These are phyloP conservation scores for Lanmaoa pseudosensibilis DNA, from an alignment of 768 basidiomycete species.

Conservation along the genomic window DNA sequence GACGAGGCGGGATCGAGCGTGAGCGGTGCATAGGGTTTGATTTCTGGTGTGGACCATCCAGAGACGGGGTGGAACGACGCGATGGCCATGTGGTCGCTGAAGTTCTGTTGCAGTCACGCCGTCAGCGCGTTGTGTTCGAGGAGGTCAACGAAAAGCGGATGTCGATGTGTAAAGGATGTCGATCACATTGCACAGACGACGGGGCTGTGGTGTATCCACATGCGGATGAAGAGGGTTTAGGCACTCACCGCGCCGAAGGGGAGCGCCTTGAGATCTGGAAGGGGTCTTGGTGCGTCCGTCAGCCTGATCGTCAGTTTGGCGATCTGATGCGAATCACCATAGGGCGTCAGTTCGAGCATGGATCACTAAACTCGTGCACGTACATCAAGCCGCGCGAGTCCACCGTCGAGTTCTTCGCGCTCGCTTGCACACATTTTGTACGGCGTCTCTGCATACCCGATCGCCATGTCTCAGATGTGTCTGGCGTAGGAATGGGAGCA, in stretches of 20 bases:
- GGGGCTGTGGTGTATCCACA: too few relatives aligned
- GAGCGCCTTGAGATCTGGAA: slow-evolving; percentile 49
- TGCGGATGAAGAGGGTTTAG: not conserved
- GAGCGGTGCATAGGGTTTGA: slow-evolving; percentile 67
- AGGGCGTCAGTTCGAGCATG: not conserved
- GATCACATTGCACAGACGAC: not conserved
- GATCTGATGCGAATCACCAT: slow-evolving; percentile 38
- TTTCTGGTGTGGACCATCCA: slow-evolving; percentile 73
- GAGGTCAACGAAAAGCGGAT: not conserved
- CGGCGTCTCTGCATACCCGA: not conserved
- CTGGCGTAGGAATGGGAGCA: not conserved
- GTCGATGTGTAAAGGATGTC: not conserved
- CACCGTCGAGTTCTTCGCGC: not conserved
- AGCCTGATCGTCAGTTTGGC: slow-evolving; percentile 52
- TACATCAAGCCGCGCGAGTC: slow-evolving; percentile 18
- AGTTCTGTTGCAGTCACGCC: not conserved
- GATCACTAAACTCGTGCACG: slow-evolving; percentile 1
- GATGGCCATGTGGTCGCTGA: slow-evolving; percentile 74
- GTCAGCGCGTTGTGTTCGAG: not conserved
- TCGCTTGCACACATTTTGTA: not conserved
- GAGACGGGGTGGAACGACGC: slow-evolving; percentile 57
- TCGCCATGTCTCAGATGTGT: slow-evolving; percentile 4
- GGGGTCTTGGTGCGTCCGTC: slow-evolving; percentile 47
- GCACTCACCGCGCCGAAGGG: slow-evolving; percentile 57
- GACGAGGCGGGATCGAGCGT: slow-evolving; percentile 55